Base-by-base conservation (phyloP, 2,329 filamentous ascomycete species). In the Didymosphaeria variabile region DNA sequence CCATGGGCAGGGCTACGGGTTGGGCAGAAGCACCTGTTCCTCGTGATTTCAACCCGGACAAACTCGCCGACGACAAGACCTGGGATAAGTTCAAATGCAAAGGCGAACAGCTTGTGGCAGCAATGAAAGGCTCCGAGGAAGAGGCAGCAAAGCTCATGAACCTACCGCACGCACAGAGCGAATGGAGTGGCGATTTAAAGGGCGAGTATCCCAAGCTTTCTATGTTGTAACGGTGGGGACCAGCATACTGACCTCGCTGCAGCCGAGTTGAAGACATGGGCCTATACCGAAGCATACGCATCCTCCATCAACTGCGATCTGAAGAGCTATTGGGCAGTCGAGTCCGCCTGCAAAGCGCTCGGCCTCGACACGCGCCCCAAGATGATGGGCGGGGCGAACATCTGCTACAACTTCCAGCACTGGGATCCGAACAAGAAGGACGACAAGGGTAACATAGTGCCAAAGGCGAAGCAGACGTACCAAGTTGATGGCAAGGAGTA, bases 351-450 rank as follows among this genome's bases (percentile, higher is more conserved):
- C 54, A 44, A 54, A 5, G 60, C 57, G 0, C 57, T 72, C 1
- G 59, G 57, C 1, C 58, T 72, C 0, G 63, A 64, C 34, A 59
- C 59, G 8, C 57, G 21, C 6, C 46, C 67, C 7, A 58, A 54
- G n/a, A 12, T 29, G 21, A 47, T 63, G 17, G 65, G 67, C 3
- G 67, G 68, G 32, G 52, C 66, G 3, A 70, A 70, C 21, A 13
- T 52, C 0, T 71, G 67, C 55, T 67, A 65, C n/a, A 44, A 61
- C 2, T 34, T 69, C 7, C 58, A 65, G 55, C 69, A 71, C 42
- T 66, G 62, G 64, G 61, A 70, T 36, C 55, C 63, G 1, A 52
- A 52, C n/a, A 40, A 38, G 19, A 52, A 52, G 17, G 47, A 50
- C 34, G 34, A 40, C 19, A 26, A 45, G 7, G 51, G 32, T 3